Conservation (phyloP, 805 yeast species). For the Metschnikowia matae region DNA sequence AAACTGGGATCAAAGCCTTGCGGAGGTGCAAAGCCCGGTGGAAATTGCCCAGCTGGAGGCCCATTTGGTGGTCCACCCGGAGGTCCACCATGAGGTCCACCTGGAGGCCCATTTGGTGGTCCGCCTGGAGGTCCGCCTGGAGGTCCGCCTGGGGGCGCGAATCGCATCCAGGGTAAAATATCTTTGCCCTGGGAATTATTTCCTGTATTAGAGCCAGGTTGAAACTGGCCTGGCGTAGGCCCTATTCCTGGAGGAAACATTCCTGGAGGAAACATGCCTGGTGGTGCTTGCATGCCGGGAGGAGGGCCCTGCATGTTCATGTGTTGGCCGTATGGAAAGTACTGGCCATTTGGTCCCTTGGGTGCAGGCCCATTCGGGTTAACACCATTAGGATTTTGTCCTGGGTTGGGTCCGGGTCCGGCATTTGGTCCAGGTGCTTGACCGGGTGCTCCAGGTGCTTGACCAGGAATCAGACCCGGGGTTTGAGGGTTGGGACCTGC, state of each 20-base stretch:
- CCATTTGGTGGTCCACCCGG: slow-evolving; percentile 6
- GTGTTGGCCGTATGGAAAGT: slow-evolving; percentile 3
- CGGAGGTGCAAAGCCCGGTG: slow-evolving; percentile 11
- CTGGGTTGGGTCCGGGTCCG: neutral
- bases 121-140: too few species aligned
- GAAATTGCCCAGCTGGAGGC: slow-evolving; percentile 8
- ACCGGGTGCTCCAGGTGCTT: neutral
- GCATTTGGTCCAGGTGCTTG: neutral
- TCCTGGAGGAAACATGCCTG: slow-evolving; percentile 29
- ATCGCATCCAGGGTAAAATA: slow-evolving; percentile 17
- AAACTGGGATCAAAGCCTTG: slow-evolving; percentile 6
- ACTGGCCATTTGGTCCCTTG: slow-evolving; percentile 1
- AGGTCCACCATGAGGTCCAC: slow-evolving; percentile 4
- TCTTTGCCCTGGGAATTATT: slow-evolving; percentile 2
- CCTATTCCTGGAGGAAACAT: slow-evolving; percentile 32
- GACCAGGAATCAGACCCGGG: neutral
- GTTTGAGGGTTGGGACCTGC: neutral
- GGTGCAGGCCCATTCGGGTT: neutral
- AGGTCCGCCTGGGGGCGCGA: slow-evolving; percentile 8
- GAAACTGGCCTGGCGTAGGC: slow-evolving; percentile 13
- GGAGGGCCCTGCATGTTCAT: slow-evolving; percentile 9
- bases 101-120: slow-evolving; percentile 4
- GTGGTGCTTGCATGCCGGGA: slow-evolving; percentile 9
- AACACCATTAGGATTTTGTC: neutral
- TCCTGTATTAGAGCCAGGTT: slow-evolving; percentile 5